These are phyloP conservation scores for Kockovaella imperatae DNA, from an alignment of 768 basidiomycete genomes.

Conservation along the genomic window DNA sequence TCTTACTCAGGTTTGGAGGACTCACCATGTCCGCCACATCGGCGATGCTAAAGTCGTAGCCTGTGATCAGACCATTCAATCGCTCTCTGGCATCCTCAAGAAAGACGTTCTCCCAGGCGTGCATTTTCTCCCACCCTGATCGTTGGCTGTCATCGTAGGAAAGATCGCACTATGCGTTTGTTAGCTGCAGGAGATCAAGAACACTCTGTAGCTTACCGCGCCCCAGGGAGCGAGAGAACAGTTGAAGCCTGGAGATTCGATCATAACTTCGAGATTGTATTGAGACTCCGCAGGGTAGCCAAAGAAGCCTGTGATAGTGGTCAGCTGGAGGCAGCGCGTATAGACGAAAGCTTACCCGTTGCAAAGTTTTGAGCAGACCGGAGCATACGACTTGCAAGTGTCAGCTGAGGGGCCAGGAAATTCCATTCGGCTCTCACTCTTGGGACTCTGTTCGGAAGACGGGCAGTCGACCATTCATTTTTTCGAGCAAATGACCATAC, in stretches of 20 bases:
- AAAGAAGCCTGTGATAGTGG: conserved; percentile 54
- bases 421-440: conserved; percentile 40
- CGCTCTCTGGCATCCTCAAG: conserved; percentile 59
- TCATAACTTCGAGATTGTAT: conserved; percentile 68
- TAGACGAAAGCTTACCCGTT: conserved; percentile 46
- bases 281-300: conserved; percentile 60
- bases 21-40: conserved; percentile 39
- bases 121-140: conserved; percentile 25
- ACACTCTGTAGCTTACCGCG: conserved; percentile 47
- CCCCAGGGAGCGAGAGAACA: conserved; percentile 79
- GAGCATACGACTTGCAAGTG: conserved; percentile 51
- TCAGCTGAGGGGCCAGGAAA: neutral
- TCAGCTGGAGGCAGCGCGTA: neutral
- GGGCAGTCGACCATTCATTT: conserved; percentile 60
- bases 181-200: neutral
- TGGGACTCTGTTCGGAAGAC: conserved; percentile 75
- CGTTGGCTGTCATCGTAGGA: conserved; percentile 24
- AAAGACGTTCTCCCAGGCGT: conserved; percentile 64
- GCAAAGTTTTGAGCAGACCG: conserved; percentile 50
- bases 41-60: conserved; percentile 29
- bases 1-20: neutral
- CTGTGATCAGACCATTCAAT: conserved; percentile 48
- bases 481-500: conserved; percentile 69
- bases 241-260: conserved; percentile 63
- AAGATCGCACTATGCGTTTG: conserved; percentile 11